A percentile compares a stretch with the other conserved stretches of the same genome.
Evolutionary conservation across 1,284 basidiomycete species (phyloP).

Genomic region (Cutaneotrichosporon sp.): DNA sequence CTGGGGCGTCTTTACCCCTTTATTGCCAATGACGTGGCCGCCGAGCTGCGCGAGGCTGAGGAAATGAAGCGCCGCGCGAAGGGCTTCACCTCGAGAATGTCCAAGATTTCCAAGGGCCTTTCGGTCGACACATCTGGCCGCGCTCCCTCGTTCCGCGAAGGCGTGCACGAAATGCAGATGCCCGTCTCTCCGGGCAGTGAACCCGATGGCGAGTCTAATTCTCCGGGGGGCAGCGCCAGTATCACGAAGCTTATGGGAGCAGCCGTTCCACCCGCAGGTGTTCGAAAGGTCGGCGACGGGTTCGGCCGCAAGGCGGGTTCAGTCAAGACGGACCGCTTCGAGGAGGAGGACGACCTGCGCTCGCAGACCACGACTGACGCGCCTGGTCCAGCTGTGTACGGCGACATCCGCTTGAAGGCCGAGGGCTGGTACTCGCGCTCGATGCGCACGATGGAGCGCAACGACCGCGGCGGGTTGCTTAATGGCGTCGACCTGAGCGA

Average conservation of each 20-base stretch:
- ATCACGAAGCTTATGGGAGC: slow-evolving; percentile 23
- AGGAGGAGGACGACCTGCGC: slow-evolving; percentile 10
- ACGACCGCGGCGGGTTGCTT: slow-evolving; percentile 31
- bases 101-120: slow-evolving; percentile 26
- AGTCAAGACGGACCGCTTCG: slow-evolving; percentile 14
- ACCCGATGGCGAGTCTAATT: slow-evolving; percentile 22
- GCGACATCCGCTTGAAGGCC: slow-evolving; percentile 37
- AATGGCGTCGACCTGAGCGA: slow-evolving; percentile 27
- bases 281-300: slow-evolving; percentile 12
- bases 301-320: slow-evolving; percentile 21
- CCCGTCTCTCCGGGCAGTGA: slow-evolving; percentile 22
- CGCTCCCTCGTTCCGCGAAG: neutral
- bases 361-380: slow-evolving; percentile 12
- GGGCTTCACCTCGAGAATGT: slow-evolving; percentile 25
- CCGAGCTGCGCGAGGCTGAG: slow-evolving; percentile 42
- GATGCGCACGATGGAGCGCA: slow-evolving; percentile 41
- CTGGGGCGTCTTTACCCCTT: slow-evolving; percentile 52
- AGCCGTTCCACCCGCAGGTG: slow-evolving; percentile 13
- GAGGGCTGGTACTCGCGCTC: slow-evolving; percentile 45
- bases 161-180: neutral
- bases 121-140: slow-evolving; percentile 25
- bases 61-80: slow-evolving; percentile 28
- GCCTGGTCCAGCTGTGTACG: slow-evolving; percentile 39
- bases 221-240: slow-evolving; percentile 11
- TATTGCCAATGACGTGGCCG: slow-evolving; percentile 44